Base-by-base conservation (phyloP, 2,329 filamentous ascomycete genomes). In the Cladosporium austrohemisphaericum region DNA sequence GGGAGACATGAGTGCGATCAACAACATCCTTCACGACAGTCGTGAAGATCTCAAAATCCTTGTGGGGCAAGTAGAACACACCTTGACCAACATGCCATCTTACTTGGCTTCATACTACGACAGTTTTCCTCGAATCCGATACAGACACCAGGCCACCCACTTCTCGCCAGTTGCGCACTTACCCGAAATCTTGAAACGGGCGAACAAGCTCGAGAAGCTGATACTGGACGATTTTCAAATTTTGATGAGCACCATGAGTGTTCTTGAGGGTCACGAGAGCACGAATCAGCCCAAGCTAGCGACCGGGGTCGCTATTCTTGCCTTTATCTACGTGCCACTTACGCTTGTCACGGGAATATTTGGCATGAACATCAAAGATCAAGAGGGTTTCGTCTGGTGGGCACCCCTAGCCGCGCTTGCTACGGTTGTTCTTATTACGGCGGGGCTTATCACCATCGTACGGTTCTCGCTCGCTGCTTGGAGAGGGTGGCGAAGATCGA, bases 291-390 rank as follows among this genome's bases (percentile, higher is more conserved):
- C 22, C 10, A 13, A 25, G 3, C 14, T 28, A 20, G 20, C 40
- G 40, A 43, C 40, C 16, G 20, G 20, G 20, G 25, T 40, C 14
- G 18, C 37, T 14, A 20, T 40, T 8, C 52, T 60, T 9, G 58
- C 58, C 3, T 57, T 56, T 11, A 22, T 59, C 26, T 59, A 58
- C 29, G 44, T 59, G 4, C 58, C 57, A 3, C 47, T 58, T 14
- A 55, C 54, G 1, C 55, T 60, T 23, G 55, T 59, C 3, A 58
- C 58, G 3, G 44, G 57, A 5, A 50, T 60, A 10, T 58, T 57
- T 29, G 56, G 57, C 9, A 60, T 60, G 57, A 60, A 60, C 45
- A 38, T 60, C n/a, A 51, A 52, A 22, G 56, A 57, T 3, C 29
- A 32, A 14, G 29, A 32, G 5, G 29, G 29, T 13, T 32, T 32